Percentiles rank a stretch among this genome's conserved stretches.
Conservation (phyloP, 495 filamentous ascomycete genomes). For the Wilcoxina mikolae region DNA sequence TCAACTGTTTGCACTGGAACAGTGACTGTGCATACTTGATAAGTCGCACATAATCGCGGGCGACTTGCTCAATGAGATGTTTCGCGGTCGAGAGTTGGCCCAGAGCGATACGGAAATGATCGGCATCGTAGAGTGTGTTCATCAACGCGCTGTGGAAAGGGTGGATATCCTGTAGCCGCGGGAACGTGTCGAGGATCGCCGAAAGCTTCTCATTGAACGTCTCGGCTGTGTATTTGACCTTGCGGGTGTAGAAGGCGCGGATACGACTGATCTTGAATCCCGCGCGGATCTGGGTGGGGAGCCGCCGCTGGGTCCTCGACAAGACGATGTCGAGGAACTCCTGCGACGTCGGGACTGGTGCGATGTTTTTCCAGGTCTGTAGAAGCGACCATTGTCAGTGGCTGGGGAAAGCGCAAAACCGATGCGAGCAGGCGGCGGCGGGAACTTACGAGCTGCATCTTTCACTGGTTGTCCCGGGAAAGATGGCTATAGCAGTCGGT, state of each 20-base stretch:
- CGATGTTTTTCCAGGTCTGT: constrained; percentile 49
- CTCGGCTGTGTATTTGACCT: constrained; percentile 98
- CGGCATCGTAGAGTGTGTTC: constrained; percentile 84
- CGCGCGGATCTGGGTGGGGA: constrained; percentile 89
- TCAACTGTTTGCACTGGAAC: constrained; percentile 91
- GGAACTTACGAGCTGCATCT: constrained; percentile 8
- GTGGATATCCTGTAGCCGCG: constrained; percentile 86
- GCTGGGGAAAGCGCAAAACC: not conserved
- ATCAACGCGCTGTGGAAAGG: constrained; percentile 87
- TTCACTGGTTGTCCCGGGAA: constrained; percentile 5
- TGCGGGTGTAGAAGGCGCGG: constrained; percentile 87
- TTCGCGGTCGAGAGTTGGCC: constrained; percentile 93
- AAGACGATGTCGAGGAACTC: constrained; percentile 97
- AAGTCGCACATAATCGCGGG: constrained; percentile 81
- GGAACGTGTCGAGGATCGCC: constrained; percentile 81
- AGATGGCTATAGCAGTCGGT: constrained; percentile 1
- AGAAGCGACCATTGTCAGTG: not conserved
- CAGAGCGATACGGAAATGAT: constrained; percentile 93
- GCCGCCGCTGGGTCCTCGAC: constrained; percentile 78
- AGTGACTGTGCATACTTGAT: constrained; percentile 92
- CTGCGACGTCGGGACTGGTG: constrained; percentile 80
- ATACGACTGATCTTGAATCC: constrained; percentile 97
- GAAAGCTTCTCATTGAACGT: constrained; percentile 89
- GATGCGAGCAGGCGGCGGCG: not conserved
- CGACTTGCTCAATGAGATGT: constrained; percentile 88